Evolutionary conservation across 2,329 filamentous ascomycete species (phyloP).

Genomic region (Colletotrichum echinochloae): DNA sequence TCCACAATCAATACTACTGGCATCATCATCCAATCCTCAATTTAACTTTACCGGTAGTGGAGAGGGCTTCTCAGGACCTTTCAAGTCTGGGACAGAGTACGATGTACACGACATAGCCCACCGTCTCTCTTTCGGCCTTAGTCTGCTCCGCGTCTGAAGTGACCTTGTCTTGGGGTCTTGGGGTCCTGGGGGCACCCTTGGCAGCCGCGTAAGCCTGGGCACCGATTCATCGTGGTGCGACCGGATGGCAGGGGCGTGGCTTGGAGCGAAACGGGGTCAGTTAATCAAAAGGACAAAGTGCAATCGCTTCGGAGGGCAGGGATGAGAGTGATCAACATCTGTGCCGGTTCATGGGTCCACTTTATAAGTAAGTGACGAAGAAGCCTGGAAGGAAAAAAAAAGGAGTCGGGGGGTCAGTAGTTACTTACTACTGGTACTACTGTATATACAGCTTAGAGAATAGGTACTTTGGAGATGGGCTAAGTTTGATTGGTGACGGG

Average conservation of each 20-base stretch:
- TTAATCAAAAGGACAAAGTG: slow-evolving; percentile 34
- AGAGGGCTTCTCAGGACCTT: slow-evolving; percentile 1
- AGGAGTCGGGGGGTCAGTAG: no score
- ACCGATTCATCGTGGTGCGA: slow-evolving; percentile 40
- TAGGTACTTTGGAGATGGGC: neutral
- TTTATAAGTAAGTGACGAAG: neutral
- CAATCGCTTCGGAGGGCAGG: slow-evolving; percentile 26
- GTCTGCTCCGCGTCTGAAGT: slow-evolving; percentile 24
- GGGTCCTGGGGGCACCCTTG: slow-evolving; percentile 17
- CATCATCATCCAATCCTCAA: slow-evolving; percentile 19
- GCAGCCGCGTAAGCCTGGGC: slow-evolving; percentile 40
- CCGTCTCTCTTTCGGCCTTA: neutral
- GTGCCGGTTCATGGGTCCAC: neutral
- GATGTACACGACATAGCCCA: neutral
- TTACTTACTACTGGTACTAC: no score
- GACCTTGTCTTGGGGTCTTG: slow-evolving; percentile 28
- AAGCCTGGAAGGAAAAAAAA: neutral
- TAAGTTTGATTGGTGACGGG: neutral
- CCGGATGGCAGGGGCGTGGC: slow-evolving; percentile 31
- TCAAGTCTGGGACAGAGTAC: slow-evolving; percentile 22
- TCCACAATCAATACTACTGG: neutral
- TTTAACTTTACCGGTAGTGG: neutral
- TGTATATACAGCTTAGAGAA: neutral
- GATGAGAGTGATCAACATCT: neutral
- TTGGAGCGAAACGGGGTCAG: slow-evolving; percentile 23